Evolutionary conservation across 179 eudicot species (phyloP).

Genomic region (Silene coronaria): DNA sequence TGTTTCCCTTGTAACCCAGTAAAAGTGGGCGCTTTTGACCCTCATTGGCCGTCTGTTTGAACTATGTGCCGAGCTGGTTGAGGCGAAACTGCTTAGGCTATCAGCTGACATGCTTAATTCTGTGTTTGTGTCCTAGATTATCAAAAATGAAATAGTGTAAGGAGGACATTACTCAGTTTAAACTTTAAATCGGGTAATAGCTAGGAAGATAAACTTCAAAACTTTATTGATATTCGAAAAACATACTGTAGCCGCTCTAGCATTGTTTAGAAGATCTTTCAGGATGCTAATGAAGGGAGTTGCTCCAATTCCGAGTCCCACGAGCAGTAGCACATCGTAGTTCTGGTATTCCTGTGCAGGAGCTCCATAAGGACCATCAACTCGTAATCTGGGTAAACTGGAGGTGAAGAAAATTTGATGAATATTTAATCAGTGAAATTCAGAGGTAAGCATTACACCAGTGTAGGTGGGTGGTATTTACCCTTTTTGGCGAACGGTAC

Average conservation of each 20-base stretch:
- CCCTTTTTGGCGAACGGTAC: constrained; percentile 49
- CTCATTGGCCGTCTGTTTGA: constrained; percentile 52
- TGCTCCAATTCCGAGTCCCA: constrained; percentile 96
- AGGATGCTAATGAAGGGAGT: constrained; percentile 93
- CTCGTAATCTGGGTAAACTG: constrained; percentile 72
- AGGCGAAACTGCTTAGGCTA: constrained; percentile 66
- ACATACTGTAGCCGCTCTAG: constrained; percentile 48
- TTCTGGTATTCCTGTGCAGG: constrained; percentile 94
- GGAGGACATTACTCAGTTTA: background rate
- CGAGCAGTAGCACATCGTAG: constrained; percentile 85
- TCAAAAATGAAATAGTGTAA: constrained; percentile 8
- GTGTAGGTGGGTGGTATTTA: constrained; percentile 21
- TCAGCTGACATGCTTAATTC: constrained; percentile 72
- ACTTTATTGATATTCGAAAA: background rate
- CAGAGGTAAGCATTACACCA: background rate
- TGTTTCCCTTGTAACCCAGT: constrained; percentile 84
- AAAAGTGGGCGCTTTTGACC: constrained; percentile 71
- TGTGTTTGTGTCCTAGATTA: constrained; percentile 58
- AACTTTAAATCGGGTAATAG: background rate
- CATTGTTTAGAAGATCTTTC: constrained; percentile 69
- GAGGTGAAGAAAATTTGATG: constrained; percentile 23
- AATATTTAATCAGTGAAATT: background rate
- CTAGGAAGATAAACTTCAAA: too few species aligned
- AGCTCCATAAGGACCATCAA: constrained; percentile 98
- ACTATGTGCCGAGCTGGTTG: constrained; percentile 45